A percentile compares a stretch with the other conserved stretches of the same genome.
Conservation (phyloP, 805 yeast genomes). For the Wickerhamomyces ciferrii region DNA sequence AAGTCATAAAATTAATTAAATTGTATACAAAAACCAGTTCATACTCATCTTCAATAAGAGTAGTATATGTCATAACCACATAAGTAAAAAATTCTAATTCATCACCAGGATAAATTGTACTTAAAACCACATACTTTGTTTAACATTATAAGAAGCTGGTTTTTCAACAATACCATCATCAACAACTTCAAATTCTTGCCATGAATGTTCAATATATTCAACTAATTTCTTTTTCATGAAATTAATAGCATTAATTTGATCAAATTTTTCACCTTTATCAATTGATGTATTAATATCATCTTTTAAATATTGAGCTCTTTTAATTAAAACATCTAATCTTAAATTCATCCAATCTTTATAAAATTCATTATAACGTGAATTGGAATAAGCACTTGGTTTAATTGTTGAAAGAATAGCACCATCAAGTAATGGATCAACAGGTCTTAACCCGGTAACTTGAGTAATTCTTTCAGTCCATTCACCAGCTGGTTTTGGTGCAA, state of each 20-base stretch:
- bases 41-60: too few species aligned
- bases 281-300: constrained; percentile 17
- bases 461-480: constrained; percentile 35
- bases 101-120: too few species aligned
- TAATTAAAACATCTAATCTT: constrained; percentile 28
- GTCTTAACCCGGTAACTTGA: constrained; percentile 36
- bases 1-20: too few species aligned
- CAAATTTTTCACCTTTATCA: constrained; percentile 25
- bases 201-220: constrained; percentile 25
- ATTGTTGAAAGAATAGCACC: constrained; percentile 37
- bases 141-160: neutral
- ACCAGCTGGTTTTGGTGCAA: constrained; percentile 42
- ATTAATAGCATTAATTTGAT: constrained; percentile 30
- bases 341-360: constrained; percentile 35
- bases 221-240: constrained; percentile 21
- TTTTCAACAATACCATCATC: constrained; percentile 21
- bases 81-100: too few species aligned
- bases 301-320: constrained; percentile 26
- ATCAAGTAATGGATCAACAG: constrained; percentile 30
- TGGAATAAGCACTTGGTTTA: constrained; percentile 32
- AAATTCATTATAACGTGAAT: constrained; percentile 31
- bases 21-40: too few species aligned
- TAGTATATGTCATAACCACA: too few species aligned
- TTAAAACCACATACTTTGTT: too few species aligned
- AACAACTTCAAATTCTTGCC: constrained; percentile 30